Conservation (phyloP, 768 basidiomycete species). For the Calocera viscosa region DNA sequence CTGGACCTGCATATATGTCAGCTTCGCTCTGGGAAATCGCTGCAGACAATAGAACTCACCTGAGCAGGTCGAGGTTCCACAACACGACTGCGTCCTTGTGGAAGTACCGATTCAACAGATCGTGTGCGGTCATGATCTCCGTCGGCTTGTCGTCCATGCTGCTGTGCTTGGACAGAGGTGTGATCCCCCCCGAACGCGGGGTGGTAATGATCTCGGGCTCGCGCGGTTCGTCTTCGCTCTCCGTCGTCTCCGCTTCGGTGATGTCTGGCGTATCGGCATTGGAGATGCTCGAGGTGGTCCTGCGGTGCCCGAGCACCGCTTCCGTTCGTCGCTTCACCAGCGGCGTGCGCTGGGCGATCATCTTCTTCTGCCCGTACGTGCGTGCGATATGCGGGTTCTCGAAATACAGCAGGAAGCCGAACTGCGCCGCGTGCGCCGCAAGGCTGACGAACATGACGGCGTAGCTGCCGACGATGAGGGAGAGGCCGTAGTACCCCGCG, state of each 20-base stretch:
- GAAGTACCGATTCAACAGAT: conserved; percentile 83
- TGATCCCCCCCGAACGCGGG: not conserved
- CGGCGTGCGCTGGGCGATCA: conserved; percentile 73
- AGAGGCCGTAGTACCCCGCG: conserved; percentile 94
- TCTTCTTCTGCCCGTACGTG: conserved; percentile 84
- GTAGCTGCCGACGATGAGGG: conserved; percentile 79
- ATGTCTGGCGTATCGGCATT: not conserved
- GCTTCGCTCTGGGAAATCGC: conserved; percentile 21
- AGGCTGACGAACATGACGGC: conserved; percentile 85
- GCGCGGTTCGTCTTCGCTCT: conserved; percentile 11
- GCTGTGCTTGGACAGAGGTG: not conserved
- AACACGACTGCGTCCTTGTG: conserved; percentile 72
- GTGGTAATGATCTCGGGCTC: conserved; percentile 5
- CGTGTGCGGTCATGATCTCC: conserved; percentile 56
- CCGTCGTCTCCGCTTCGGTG: conserved; percentile 9
- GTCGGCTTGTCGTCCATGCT: conserved; percentile 18
- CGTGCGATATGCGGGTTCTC: conserved; percentile 97
- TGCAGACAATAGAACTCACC: conserved; percentile 38
- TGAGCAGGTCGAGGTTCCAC: conserved; percentile 68
- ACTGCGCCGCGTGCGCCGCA: conserved; percentile 90
- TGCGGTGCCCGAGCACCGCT: not conserved
- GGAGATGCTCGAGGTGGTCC: not conserved
- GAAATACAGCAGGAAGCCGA: conserved; percentile 88
- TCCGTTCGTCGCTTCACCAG: conserved; percentile 15
- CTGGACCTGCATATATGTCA: conserved; percentile 44